Conservation (phyloP, 2,329 filamentous ascomycete genomes). For the Rhinocladiella mackenziei region DNA sequence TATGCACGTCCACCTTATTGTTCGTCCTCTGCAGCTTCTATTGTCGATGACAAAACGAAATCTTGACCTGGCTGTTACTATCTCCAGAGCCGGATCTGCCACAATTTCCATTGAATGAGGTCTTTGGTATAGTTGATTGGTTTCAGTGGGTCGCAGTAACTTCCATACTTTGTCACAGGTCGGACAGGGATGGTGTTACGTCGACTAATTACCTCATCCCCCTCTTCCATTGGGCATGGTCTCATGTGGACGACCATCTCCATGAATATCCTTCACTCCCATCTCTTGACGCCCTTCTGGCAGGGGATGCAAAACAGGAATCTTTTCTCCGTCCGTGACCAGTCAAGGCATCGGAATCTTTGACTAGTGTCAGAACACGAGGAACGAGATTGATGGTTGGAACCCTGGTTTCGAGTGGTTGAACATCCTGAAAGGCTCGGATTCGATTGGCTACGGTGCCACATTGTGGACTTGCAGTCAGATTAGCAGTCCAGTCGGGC, state of each 20-base stretch:
- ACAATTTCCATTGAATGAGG: conserved; percentile 20
- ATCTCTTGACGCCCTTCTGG: conserved; percentile 9
- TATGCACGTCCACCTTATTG: conserved; percentile 11
- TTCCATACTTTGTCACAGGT: conserved; percentile 19
- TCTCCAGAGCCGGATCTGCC: conserved; percentile 14
- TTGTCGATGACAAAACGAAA: conserved; percentile 18
- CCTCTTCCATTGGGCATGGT: neutral
- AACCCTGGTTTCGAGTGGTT: conserved; percentile 10
- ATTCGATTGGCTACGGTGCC: conserved; percentile 29
- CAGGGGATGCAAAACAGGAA: conserved; percentile 10
- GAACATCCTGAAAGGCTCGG: conserved; percentile 26
- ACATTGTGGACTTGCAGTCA: conserved; percentile 14
- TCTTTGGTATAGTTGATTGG: conserved; percentile 7
- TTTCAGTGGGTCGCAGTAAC: neutral
- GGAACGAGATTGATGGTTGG: conserved; percentile 9
- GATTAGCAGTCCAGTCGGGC: conserved; percentile 3
- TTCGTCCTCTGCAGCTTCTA: conserved; percentile 4
- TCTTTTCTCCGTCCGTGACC: conserved; percentile 10
- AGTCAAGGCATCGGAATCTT: conserved; percentile 6
- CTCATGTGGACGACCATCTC: conserved; percentile 12
- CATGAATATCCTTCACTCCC: conserved; percentile 14
- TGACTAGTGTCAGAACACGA: conserved; percentile 9
- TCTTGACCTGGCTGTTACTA: conserved; percentile 22
- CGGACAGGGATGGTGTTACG: conserved; percentile 4
- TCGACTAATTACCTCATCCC: conserved; percentile 1